Base-by-base conservation (phyloP, 140 eudicot species). In the Bidens hawaiensis region DNA sequence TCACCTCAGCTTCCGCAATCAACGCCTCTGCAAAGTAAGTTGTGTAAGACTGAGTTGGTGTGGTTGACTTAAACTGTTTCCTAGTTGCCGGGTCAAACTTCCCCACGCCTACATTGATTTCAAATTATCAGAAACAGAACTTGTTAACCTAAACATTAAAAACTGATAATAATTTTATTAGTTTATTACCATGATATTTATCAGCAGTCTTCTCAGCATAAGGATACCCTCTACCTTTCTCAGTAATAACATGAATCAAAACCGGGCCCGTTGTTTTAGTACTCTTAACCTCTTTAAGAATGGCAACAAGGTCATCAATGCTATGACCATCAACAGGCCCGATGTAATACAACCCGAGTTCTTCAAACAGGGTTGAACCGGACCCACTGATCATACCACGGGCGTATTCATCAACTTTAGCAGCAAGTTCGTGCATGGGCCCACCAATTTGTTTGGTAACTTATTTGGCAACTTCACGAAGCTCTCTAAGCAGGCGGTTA, bases 271-370 rank as follows among this genome's bases (percentile, higher is more conserved):
- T 87, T 49, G 95, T 77, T 43, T 84, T 78, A 42, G 98, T 91
- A 66, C 82, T 91, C 81, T 82, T 91, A 56, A 91, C 96, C 53
- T 91, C 98, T 52, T 74, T 62, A 59, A 91, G 87, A 75, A 91
- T 91, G 6, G 88, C 76, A 46, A 85, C 74, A 49, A 91, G 88
- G 70, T 91, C 98, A 69, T 91, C 96, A 9, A 91, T 73, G 68
- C 78, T 91, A 77, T 90, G 97, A 43, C 97, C 97, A 73, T 91
- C 96, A 11, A 91, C 98, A 0, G 98, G 98, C 11, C 98, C 98
- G 49, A 91, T 91, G 56, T 91, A 91, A 75, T 91, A 91, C 40
- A 91, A 81, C 4, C 96, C 98, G 36, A 91, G 96, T 75, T 91
- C 99, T 72, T 88, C 96, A 49, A 91, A 91, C 17, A 91, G 57